Base-by-base conservation (phyloP, 164 flowering plant species). In the Cinnamomum micranthum region DNA sequence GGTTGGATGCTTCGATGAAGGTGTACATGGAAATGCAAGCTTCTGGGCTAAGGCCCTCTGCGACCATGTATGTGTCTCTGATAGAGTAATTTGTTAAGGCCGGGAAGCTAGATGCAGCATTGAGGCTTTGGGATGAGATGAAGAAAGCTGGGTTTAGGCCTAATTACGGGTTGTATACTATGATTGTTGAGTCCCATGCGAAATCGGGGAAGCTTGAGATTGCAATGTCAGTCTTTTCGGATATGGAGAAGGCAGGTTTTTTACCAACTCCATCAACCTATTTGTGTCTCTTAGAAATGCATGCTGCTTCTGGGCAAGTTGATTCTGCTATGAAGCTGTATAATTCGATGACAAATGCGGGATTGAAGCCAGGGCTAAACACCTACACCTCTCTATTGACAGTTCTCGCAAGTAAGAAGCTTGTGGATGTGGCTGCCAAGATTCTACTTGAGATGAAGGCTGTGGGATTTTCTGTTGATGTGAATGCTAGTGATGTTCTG, bases 341-440 rank as follows among this genome's bases (percentile, higher is more conserved):
- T 72, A 95, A 93, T 77, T 92, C 98, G 2, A 95, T 95, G 99
- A 87, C 87, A 15, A 92, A 87, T 86, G 97, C 97, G 0, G 95
- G 98, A 67, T 76, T 95, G 74, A 90, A 94, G 75, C 97, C 97
- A 1, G 92, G 94, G 5, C 77, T 95, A 70, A 93, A 92, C 82
- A 95, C 98, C 31, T 93, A 87, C 72, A 90, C 96, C 14, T 74
- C 92, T 28, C 89, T 95, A 20, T 82, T 95, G 77, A 85, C 94
- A 1, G 92, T 95, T 66, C 73, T 95, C 55, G 98, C 99, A 11
- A 90, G 83, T 73, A 93, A 91, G 86, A 95, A 92, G 82, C 97
- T 95, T 50, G 96, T 95, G 23, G 98, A 95, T 85, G 95, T 95
- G 76, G 98, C 99, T 75, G 99, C 97, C 58, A 95, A 93, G 82